Percentiles rank a stretch among this genome's conserved stretches.
These are phyloP conservation scores for Neonectria faginata DNA, from an alignment of 2,329 filamentous ascomycete genomes.

Conservation along the genomic window DNA sequence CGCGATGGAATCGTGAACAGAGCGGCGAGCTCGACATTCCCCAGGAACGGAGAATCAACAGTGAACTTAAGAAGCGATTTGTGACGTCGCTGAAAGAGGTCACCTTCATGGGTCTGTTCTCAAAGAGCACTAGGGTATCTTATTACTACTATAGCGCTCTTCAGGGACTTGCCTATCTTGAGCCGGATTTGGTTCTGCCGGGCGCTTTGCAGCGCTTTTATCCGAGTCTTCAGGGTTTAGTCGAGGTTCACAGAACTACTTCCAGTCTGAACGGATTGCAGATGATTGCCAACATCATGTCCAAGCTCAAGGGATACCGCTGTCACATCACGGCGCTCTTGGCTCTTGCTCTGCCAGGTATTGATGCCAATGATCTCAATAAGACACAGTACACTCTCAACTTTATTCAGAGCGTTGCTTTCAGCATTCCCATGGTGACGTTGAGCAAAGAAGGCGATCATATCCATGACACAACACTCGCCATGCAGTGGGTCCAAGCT, in stretches of 20 bases:
- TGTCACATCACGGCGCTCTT: conserved; percentile 95
- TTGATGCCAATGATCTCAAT: conserved; percentile 96
- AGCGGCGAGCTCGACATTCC: conserved; percentile 92
- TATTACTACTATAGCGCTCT: conserved; percentile 92
- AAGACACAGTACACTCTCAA: conserved; percentile 96
- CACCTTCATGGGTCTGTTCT: conserved; percentile 97
- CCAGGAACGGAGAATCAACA: conserved; percentile 80
- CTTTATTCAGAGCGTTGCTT: conserved; percentile 95
- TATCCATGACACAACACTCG: conserved; percentile 79
- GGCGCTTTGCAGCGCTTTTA: conserved; percentile 97
- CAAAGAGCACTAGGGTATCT: conserved; percentile 92
- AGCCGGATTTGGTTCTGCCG: conserved; percentile 90
- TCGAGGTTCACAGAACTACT: conserved; percentile 96
- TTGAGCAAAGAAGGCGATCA: conserved; percentile 70
- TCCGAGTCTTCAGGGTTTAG: conserved; percentile 93
- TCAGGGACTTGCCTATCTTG: conserved; percentile 88
- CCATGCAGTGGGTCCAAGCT: conserved; percentile 92
- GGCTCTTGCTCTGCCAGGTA: conserved; percentile 92
- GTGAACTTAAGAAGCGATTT: conserved; percentile 87
- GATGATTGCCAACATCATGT: conserved; percentile 91
- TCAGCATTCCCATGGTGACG: conserved; percentile 93
- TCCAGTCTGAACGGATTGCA: conserved; percentile 93
- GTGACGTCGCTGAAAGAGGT: conserved; percentile 91
- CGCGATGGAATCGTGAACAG: conserved; percentile 95
- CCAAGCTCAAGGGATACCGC: conserved; percentile 92